Evolutionary conservation across 2,329 filamentous ascomycete species (phyloP).

Genomic region (Fusarium pininemorale): DNA sequence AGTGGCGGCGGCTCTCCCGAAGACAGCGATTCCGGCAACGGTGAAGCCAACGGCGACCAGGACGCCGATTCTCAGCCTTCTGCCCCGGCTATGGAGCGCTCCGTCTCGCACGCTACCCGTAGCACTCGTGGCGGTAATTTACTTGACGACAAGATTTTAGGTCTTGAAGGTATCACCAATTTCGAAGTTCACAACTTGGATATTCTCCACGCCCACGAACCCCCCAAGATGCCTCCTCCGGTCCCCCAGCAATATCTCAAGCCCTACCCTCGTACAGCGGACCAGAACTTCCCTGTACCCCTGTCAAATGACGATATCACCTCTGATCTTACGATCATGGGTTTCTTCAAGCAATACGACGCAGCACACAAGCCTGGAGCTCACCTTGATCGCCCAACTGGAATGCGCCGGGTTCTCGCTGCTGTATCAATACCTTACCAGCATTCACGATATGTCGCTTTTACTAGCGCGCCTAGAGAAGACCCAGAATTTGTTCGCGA

Average conservation of each 20-base stretch:
- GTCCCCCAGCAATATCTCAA: constrained; percentile 68
- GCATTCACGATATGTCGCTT: constrained; percentile 59
- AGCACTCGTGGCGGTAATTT: constrained; percentile 68
- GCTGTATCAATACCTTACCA: constrained; percentile 60
- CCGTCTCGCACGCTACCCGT: constrained; percentile 70
- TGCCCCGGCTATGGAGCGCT: constrained; percentile 69
- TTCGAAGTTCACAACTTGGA: constrained; percentile 68
- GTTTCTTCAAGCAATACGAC: constrained; percentile 66
- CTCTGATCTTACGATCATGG: constrained; percentile 67
- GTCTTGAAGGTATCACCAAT: constrained; percentile 68
- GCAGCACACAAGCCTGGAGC: constrained; percentile 62
- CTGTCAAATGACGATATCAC: constrained; percentile 62
- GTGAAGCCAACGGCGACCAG: constrained; percentile 60
- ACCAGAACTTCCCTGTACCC: constrained; percentile 64
- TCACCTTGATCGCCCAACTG: constrained; percentile 63
- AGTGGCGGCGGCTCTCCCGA: constrained; percentile 62
- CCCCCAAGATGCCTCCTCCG: constrained; percentile 65
- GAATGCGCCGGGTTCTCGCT: constrained; percentile 65
- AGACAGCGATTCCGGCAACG: constrained; percentile 63
- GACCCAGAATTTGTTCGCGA: constrained; percentile 61
- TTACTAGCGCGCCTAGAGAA: constrained; percentile 55
- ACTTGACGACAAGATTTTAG: constrained; percentile 65
- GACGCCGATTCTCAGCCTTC: constrained; percentile 58
- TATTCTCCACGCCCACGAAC: constrained; percentile 63
- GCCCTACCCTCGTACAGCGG: constrained; percentile 62